phyloP scores from a whole-genome alignment of 768 basidiomycete genomes.

The Steccherinum ochraceum region DNA sequence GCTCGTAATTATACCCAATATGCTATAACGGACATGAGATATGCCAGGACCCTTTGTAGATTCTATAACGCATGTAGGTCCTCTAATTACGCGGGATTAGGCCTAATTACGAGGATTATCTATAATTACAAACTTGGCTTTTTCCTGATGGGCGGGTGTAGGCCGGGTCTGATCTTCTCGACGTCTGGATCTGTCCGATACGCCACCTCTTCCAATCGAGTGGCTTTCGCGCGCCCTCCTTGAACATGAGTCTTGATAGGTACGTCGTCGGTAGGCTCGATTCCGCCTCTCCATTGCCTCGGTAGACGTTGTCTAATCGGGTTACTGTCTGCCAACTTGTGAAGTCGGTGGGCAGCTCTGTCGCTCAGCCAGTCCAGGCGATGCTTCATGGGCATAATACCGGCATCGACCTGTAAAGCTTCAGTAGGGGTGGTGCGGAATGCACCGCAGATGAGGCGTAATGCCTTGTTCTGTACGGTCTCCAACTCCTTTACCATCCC shows the following conservation, averaged over 20 bases:
- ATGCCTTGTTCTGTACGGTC: constrained; percentile 23
- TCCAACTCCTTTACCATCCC: constrained; percentile 18
- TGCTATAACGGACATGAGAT: too few relatives aligned
- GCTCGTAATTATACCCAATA: too few relatives aligned
- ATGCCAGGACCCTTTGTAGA: too few relatives aligned
- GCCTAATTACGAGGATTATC: too few relatives aligned
- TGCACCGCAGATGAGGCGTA: constrained; percentile 26
- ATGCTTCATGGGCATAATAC: constrained; percentile 23
- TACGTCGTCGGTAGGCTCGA: not conserved
- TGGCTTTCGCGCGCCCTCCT: not conserved
- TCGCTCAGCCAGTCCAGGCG: not conserved
- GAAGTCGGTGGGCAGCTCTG: not conserved
- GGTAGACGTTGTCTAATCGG: constrained; percentile 3
- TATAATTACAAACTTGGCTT: too few relatives aligned
- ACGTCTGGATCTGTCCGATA: not conserved
- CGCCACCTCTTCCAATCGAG: constrained; percentile 1
- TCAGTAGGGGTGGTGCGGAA: constrained; percentile 27
- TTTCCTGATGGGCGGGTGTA: too few relatives aligned
- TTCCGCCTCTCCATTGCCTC: not conserved
- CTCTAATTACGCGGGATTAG: too few relatives aligned
- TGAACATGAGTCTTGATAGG: not conserved
- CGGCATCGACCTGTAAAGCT: constrained; percentile 28
- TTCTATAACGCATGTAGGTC: too few relatives aligned
- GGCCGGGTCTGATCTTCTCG: not conserved
- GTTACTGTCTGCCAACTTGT: not conserved